A percentile compares a stretch with the other conserved stretches of the same genome.
phyloP scores from a whole-genome alignment of 2,329 filamentous ascomycete species.

The Onygenales sp. region DNA sequence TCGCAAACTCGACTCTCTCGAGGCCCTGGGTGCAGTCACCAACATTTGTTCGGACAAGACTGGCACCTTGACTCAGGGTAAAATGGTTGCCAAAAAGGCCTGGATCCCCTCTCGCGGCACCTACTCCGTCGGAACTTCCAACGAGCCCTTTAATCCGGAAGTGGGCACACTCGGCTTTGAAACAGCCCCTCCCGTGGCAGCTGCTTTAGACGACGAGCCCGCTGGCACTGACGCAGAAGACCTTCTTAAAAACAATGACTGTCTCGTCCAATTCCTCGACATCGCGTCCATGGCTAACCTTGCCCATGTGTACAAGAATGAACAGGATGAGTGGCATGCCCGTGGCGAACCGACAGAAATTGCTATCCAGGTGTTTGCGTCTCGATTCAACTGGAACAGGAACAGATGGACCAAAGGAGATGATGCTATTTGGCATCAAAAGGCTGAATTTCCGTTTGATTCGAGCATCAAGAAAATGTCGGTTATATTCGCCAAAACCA shows the following conservation, averaged over 20 bases:
- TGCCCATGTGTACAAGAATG: constrained; percentile 49
- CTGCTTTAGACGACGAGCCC: constrained; percentile 11
- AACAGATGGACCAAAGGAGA: constrained; percentile 43
- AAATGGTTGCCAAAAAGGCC: constrained; percentile 53
- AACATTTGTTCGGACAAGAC: constrained; percentile 50
- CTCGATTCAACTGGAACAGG: constrained; percentile 56
- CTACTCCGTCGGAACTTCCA: constrained; percentile 47
- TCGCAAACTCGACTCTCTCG: constrained; percentile 46
- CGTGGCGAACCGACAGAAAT: constrained; percentile 64
- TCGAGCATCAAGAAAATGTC: constrained; percentile 70
- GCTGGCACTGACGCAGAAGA: constrained; percentile 18
- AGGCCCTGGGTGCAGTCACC: constrained; percentile 54
- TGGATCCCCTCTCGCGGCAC: constrained; percentile 52
- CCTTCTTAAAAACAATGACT: constrained; percentile 37
- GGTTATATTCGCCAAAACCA: constrained; percentile 47
- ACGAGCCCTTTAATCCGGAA: constrained; percentile 49
- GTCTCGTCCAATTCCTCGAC: constrained; percentile 49
- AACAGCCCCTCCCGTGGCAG: constrained; percentile 20
- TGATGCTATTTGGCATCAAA: constrained; percentile 44
- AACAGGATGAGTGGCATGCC: constrained; percentile 49
- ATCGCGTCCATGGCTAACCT: constrained; percentile 58
- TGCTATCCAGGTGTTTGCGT: constrained; percentile 64
- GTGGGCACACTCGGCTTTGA: constrained; percentile 39
- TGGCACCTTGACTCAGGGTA: constrained; percentile 54
- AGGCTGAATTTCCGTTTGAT: constrained; percentile 65